A percentile compares a stretch with the other conserved stretches of the same genome.
Evolutionary conservation across 345 rosid genomes (phyloP).

Genomic region (Cardamine resedifolia): DNA sequence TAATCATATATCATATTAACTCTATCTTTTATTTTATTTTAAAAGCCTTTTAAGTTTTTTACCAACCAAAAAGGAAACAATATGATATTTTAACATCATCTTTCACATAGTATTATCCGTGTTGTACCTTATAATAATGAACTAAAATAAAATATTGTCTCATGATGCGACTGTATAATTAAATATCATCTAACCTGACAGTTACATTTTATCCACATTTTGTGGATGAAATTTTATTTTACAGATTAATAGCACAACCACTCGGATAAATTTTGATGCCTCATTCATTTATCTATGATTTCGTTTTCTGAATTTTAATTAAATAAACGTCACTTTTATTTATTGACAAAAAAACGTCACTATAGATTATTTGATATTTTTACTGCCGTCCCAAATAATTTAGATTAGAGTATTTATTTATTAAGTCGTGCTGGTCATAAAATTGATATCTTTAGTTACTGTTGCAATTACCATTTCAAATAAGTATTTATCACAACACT

Average conservation of each 20-base stretch:
- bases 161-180: constrained; percentile 10
- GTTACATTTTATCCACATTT: constrained; percentile 11
- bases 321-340: background rate
- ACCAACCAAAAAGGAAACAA: background rate
- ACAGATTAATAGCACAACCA: background rate
- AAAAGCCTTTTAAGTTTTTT: background rate
- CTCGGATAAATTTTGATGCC: background rate
- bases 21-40: background rate
- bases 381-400: constrained; percentile 15
- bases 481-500: background rate
- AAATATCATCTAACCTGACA: background rate
- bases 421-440: background rate
- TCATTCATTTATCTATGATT: background rate
- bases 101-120: background rate
- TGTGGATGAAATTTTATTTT: background rate
- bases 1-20: background rate
- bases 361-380: background rate
- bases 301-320: background rate
- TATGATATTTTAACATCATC: background rate
- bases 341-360: background rate
- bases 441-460: background rate
- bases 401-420: background rate
- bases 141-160: background rate
- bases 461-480: background rate
- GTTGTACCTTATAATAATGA: background rate